Evolutionary conservation across 1,284 basidiomycete genomes (phyloP), one percentile per base, ranked within the genome.

Genomic region (Schizopora paradoxa): DNA sequence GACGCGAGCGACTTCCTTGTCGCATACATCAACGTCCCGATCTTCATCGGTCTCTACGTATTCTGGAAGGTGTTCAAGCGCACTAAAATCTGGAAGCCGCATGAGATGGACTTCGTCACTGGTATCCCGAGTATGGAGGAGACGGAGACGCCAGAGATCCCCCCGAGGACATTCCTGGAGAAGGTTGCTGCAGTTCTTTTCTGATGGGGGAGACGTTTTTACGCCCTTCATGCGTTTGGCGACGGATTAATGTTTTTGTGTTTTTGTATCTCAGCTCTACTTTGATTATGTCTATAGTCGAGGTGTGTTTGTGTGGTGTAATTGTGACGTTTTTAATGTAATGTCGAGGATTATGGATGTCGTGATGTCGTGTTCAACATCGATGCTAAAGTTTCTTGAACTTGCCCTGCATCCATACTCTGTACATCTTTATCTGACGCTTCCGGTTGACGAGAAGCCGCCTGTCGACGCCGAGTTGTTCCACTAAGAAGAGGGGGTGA

Each of bases 351-450:
- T n/a, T n/a, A n/a, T n/a, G n/a, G n/a, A n/a, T n/a, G n/a, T n/a
- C n/a, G n/a, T n/a, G n/a, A n/a, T n/a, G n/a, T n/a, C n/a, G n/a
- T n/a, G n/a, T n/a, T n/a, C n/a, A n/a, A n/a, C n/a, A n/a, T 10
- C 33, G 43, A 22, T 2, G 28, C 26, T 33, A n/a, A n/a, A 62
- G 38, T 52, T 86, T 89, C 43, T 71, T 68, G 57, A 92, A 93
- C 62, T 87, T 89, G 3, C 81, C 88, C 65, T 95, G 91, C 79
- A 94, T 83, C 91, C 91, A 95, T 3, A 93, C 88, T 35, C 93
- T 72, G 63, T 94, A 95, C 93, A 97, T 97, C 66, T 94, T 92
- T 44, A 94, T 67, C 66, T 92, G 85, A 46, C 90, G 73, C 64
- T 94, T 96, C 41, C 93, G 74, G 62, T 97, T 97, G 32, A 97